phyloP scores from a whole-genome alignment of 805 yeast species.

The Yarrowia sp. region DNA sequence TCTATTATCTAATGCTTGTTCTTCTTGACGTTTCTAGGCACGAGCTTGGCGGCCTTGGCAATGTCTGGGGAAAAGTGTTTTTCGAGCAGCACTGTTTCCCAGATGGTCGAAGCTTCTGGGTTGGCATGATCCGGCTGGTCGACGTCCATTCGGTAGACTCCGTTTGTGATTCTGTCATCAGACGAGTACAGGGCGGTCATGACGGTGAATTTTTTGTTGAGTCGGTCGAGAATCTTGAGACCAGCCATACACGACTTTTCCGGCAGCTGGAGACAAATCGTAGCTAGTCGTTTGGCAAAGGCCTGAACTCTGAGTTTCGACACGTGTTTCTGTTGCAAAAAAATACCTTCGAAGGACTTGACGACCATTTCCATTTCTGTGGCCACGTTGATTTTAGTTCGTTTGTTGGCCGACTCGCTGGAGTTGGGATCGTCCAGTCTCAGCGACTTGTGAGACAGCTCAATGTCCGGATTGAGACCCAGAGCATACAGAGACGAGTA shows the following conservation, averaged over 20 bases:
- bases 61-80: conserved; percentile 82
- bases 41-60: conserved; percentile 52
- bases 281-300: conserved; percentile 75
- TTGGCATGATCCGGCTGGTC: conserved; percentile 72
- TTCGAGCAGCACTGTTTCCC: conserved; percentile 79
- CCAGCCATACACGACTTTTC: conserved; percentile 82
- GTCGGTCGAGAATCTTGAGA: conserved; percentile 71
- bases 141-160: conserved; percentile 62
- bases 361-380: conserved; percentile 84
- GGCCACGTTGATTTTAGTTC: conserved; percentile 71
- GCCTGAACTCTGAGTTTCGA: conserved; percentile 51
- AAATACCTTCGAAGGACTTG: conserved; percentile 72
- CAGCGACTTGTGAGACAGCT: conserved; percentile 75
- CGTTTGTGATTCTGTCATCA: conserved; percentile 84
- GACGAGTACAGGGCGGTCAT: conserved; percentile 76
- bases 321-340: conserved; percentile 38
- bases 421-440: conserved; percentile 72
- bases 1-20: background rate
- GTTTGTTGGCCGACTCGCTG: conserved; percentile 33
- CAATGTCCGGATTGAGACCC: conserved; percentile 77
- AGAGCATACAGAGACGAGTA: conserved; percentile 66
- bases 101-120: conserved; percentile 81
- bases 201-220: conserved; percentile 67
- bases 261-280: conserved; percentile 68
- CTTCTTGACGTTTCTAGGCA: conserved; percentile 25